Conservation (phyloP, 2,329 filamentous ascomycete genomes). For the Beauveria pseudobassiana region DNA sequence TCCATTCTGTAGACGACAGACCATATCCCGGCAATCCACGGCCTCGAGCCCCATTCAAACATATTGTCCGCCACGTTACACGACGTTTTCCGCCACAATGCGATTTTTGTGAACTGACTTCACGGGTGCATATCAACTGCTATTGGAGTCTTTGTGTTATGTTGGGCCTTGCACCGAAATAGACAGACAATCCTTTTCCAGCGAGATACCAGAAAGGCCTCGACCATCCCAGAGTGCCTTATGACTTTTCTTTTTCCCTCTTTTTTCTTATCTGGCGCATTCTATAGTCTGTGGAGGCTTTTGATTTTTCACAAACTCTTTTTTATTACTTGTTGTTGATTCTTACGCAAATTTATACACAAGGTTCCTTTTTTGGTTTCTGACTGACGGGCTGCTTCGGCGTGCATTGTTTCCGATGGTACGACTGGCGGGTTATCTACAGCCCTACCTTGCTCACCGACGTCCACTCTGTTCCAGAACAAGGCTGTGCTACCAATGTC, state of each 20-base stretch:
- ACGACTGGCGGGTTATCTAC: neutral
- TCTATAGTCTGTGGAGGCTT: conserved; percentile 9
- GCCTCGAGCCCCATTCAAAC: neutral
- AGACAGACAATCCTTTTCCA: conserved; percentile 9
- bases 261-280: conserved; percentile 5
- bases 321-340: conserved; percentile 2
- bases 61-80: conserved; percentile 1
- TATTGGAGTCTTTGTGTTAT: conserved; percentile 16
- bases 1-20: conserved; percentile 51
- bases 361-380: neutral
- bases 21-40: neutral
- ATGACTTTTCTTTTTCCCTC: conserved; percentile 4
- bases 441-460: neutral
- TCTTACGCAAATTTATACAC: conserved; percentile 8
- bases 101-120: conserved; percentile 1
- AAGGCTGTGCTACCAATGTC: no score
- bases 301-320: conserved; percentile 2
- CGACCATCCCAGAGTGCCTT: conserved; percentile 5
- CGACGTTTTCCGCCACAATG: neutral
- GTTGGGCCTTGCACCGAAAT: conserved; percentile 9
- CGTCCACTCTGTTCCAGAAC: no score
- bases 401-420: neutral
- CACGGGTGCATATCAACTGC: conserved; percentile 3
- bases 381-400: neutral
- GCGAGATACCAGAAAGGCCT: conserved; percentile 12